phyloP scores from a whole-genome alignment of 1,139 yeast species.

The Debaryomycetaceae sp. region DNA sequence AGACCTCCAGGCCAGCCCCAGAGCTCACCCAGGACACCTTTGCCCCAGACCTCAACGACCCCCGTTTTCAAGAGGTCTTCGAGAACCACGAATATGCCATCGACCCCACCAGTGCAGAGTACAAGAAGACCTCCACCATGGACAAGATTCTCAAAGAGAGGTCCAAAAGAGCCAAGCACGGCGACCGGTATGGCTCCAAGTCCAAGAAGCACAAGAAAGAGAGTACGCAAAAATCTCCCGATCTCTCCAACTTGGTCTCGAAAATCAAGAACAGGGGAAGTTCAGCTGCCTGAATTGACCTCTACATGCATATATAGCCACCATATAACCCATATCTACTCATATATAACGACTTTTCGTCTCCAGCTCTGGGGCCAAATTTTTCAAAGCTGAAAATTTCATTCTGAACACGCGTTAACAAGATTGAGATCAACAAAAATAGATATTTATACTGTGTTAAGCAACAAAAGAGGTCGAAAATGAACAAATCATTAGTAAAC shows the following conservation, averaged over 20 bases:
- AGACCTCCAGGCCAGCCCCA: constrained; percentile 36
- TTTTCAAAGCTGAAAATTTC: not conserved
- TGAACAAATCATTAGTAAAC: not conserved
- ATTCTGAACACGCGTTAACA: constrained; percentile 10
- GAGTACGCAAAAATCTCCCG: not conserved
- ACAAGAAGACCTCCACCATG: constrained; percentile 85
- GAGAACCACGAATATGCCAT: constrained; percentile 90
- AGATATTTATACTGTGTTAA: not conserved
- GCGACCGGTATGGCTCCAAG: constrained; percentile 7
- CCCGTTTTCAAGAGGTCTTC: constrained; percentile 83
- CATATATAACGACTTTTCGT: not conserved
- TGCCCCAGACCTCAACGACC: constrained; percentile 67
- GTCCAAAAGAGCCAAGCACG: constrained; percentile 45
- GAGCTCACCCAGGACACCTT: constrained; percentile 59
- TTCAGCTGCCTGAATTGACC: not conserved
- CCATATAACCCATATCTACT: not conserved
- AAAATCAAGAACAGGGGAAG: not conserved
- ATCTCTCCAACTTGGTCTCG: not conserved
- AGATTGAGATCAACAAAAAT: not conserved
- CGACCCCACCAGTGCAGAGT: constrained; percentile 85
- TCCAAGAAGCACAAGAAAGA: constrained; percentile 12
- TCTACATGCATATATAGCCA: not conserved
- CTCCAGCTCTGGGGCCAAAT: not conserved
- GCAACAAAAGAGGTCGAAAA: not conserved
- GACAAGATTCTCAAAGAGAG: constrained; percentile 74